Percentiles rank a stretch among this genome's conserved stretches.
Conservation (phyloP, 1,139 yeast genomes). For the Lodderomyces pseudojiufengensis region DNA sequence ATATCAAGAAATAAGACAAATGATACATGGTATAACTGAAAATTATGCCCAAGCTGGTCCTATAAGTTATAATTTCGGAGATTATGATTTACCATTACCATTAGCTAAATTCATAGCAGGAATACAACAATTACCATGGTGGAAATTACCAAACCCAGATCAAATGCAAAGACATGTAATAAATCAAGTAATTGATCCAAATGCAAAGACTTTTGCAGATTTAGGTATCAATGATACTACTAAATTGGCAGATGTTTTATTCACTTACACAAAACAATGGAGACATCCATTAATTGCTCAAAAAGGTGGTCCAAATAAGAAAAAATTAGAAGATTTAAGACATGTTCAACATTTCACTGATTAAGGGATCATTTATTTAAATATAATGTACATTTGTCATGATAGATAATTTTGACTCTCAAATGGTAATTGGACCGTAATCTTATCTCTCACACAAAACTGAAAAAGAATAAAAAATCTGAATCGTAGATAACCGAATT, state of each 20-base stretch:
- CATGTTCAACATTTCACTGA: constrained; percentile 43
- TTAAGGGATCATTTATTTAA: no score
- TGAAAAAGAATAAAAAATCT: no score
- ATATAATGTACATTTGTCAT: no score
- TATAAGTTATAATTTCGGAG: constrained; percentile 34
- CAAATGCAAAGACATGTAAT: constrained; percentile 73
- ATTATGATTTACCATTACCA: constrained; percentile 30
- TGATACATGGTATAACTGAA: constrained; percentile 64
- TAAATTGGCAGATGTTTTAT: constrained; percentile 64
- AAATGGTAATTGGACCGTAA: no score
- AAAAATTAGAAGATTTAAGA: constrained; percentile 43
- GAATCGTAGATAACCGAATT: constrained; percentile 2
- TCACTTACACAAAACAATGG: constrained; percentile 58
- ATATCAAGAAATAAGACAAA: constrained; percentile 63
- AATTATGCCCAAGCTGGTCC: constrained; percentile 56
- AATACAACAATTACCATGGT: constrained; percentile 56
- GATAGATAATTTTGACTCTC: no score
- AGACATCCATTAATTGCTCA: constrained; percentile 51
- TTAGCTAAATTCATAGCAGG: constrained; percentile 46
- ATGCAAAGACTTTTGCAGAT: constrained; percentile 65
- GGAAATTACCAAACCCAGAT: constrained; percentile 71
- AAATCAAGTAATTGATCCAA: constrained; percentile 60
- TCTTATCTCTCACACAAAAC: no score
- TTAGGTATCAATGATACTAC: constrained; percentile 65
- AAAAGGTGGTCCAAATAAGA: constrained; percentile 42